These are phyloP conservation scores for Pyrus betulifolia DNA, from an alignment of 306 rosid genomes.

Conservation along the genomic window DNA sequence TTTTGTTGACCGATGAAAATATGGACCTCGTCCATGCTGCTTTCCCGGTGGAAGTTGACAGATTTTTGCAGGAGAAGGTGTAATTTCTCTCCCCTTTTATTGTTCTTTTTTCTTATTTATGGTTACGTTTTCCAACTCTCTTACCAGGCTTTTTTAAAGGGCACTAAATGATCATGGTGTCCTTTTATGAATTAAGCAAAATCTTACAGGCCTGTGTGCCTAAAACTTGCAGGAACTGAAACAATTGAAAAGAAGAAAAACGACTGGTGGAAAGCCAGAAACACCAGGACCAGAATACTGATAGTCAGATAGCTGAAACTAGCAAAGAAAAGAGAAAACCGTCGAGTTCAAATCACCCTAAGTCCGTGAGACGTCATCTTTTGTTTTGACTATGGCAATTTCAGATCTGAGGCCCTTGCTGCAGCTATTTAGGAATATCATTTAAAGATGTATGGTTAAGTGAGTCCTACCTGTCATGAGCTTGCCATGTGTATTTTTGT, in stretches of 20 bases:
- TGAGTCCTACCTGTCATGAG: not conserved
- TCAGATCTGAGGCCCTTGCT: not conserved
- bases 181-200: not conserved
- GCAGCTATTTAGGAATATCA: not conserved
- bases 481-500: not conserved
- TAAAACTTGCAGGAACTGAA: conserved; percentile 49
- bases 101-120: not conserved
- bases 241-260: conserved; percentile 44
- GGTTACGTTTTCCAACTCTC: not conserved
- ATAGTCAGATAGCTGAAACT: conserved; percentile 18
- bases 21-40: conserved; percentile 72
- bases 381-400: conserved; percentile 48
- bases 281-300: conserved; percentile 25
- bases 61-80: conserved; percentile 72
- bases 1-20: conserved; percentile 82
- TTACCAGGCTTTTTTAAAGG: not conserved
- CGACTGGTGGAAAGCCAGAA: conserved; percentile 24
- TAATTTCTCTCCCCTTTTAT: not conserved
- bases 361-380: conserved; percentile 85
- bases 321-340: conserved; percentile 38
- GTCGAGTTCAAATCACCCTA: conserved; percentile 38
- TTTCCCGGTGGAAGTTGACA: conserved; percentile 56
- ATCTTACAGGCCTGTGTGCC: not conserved
- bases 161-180: not conserved
- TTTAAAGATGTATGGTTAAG: not conserved